Conservation (phyloP, 2,329 filamentous ascomycete genomes). For the Epichloe coenophiala region DNA sequence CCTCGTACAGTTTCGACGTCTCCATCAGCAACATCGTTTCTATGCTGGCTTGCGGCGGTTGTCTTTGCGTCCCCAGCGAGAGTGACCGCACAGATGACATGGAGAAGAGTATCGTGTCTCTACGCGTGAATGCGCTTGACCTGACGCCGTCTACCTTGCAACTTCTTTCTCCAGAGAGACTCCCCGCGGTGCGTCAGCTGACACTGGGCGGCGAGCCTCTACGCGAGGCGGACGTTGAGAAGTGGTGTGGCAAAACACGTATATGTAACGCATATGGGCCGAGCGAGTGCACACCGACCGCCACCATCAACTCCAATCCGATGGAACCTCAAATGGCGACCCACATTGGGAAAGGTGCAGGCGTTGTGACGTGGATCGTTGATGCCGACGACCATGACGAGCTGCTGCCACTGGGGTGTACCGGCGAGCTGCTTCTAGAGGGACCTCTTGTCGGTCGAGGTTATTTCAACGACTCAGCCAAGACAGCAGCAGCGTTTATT, state of each 20-base stretch:
- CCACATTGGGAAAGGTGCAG: slow-evolving; percentile 2
- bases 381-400: slow-evolving; percentile 9
- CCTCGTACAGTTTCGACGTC: slow-evolving; percentile 4
- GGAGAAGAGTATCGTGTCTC: not conserved
- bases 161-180: not conserved
- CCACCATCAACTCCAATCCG: not conserved
- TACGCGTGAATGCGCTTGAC: not conserved
- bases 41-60: not conserved
- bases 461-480: slow-evolving; percentile 28
- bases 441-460: slow-evolving; percentile 34
- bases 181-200: not conserved
- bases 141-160: not conserved
- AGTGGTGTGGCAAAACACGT: not conserved
- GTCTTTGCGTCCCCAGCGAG: not conserved
- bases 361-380: slow-evolving; percentile 12
- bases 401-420: slow-evolving; percentile 8
- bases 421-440: slow-evolving; percentile 24
- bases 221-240: not conserved
- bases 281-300: not conserved
- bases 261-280: not conserved
- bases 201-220: not conserved
- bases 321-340: not conserved
- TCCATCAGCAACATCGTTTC: not conserved
- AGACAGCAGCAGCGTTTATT: slow-evolving; percentile 20
- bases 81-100: not conserved